These are phyloP conservation scores for Leishmania amazonensis DNA, from an alignment of 208 protist species.

Conservation along the genomic window DNA sequence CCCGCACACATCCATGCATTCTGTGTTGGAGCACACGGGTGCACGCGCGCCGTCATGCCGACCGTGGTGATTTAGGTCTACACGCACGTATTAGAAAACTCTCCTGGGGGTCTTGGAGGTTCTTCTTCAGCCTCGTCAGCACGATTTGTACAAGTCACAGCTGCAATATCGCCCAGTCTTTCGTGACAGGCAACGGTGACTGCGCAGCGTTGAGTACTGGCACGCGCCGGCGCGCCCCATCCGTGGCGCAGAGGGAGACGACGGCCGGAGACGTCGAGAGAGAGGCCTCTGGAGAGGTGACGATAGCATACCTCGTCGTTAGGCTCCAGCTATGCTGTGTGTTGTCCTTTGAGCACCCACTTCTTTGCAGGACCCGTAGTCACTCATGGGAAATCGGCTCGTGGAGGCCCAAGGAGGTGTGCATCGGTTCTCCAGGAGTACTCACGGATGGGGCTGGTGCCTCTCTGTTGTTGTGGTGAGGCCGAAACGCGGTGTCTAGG, in stretches of 20 bases:
- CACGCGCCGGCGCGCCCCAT: neutral
- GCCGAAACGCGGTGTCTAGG: neutral
- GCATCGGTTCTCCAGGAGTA: neutral
- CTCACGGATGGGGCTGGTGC: neutral
- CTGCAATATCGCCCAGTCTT: neutral
- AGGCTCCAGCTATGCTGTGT: neutral
- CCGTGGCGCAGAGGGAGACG: neutral
- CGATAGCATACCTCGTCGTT: neutral
- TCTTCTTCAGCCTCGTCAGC: neutral
- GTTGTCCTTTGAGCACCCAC: neutral
- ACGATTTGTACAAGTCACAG: neutral
- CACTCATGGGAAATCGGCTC: neutral
- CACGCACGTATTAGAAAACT: neutral
- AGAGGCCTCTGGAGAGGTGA: neutral
- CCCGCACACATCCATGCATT: neutral
- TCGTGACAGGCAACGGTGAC: neutral
- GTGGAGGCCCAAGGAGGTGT: neutral
- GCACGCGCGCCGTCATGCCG: neutral
- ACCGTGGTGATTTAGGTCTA: neutral
- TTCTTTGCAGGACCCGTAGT: too few species aligned
- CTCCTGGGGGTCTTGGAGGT: neutral
- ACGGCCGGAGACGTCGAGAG: neutral
- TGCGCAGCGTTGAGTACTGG: neutral
- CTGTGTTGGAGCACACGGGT: neutral
- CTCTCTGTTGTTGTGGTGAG: constrained; percentile 4